phyloP scores from a whole-genome alignment of 441 rosid species.

The Erodium moschatum region DNA sequence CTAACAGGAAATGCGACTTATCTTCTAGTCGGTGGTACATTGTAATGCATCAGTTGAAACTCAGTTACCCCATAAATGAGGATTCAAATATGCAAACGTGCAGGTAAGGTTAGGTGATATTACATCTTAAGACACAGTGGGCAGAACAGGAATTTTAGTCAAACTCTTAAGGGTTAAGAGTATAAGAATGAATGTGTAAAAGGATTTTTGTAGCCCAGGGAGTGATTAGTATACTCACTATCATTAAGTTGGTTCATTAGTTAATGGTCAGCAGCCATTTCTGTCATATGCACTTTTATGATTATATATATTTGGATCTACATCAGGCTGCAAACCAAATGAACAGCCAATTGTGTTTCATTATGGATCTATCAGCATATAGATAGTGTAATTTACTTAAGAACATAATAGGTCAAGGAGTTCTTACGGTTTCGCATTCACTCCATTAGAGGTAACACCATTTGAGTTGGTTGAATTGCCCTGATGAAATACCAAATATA shows the following conservation, averaged over 20 bases:
- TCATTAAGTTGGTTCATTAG: neutral
- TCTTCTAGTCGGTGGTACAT: neutral
- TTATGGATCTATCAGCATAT: neutral
- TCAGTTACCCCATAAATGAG: neutral
- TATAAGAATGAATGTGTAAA: neutral
- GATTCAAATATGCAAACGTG: no score
- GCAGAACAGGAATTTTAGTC: neutral
- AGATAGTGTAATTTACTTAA: slow-evolving; percentile 31
- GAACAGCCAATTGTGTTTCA: neutral
- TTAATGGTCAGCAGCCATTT: neutral
- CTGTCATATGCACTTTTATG: neutral
- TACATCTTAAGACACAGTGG: no score
- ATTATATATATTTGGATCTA: neutral
- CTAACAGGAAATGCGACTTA: neutral
- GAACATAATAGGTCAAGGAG: slow-evolving; percentile 14
- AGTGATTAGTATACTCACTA: neutral
- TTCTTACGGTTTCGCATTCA: slow-evolving; percentile 47
- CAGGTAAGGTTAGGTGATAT: no score
- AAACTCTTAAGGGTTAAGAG: no score
- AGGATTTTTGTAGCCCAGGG: neutral
- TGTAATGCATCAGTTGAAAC: neutral
- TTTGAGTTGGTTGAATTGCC: slow-evolving; percentile 28
- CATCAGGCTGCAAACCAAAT: neutral
- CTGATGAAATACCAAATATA: no score
- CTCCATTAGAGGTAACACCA: slow-evolving; percentile 37